Evolutionary conservation across 1,284 basidiomycete genomes (phyloP).

Genomic region (Flammula alnicola): DNA sequence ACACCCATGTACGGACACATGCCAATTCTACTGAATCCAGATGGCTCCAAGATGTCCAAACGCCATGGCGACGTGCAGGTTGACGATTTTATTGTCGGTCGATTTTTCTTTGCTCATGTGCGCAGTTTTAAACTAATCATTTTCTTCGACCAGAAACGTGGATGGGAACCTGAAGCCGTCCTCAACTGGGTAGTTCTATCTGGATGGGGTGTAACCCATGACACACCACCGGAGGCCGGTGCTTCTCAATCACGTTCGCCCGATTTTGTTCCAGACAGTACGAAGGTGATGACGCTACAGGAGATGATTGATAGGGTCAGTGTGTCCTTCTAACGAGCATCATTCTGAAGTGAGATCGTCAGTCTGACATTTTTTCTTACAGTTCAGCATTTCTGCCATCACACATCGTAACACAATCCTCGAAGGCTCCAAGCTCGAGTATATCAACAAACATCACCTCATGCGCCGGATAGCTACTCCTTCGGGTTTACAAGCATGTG

Average conservation of each 20-base stretch:
- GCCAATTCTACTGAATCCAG: slow-evolving; percentile 87
- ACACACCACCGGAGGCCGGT: slow-evolving; percentile 24
- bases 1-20: slow-evolving; percentile 91
- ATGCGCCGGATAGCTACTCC: slow-evolving; percentile 49
- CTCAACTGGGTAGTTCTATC: slow-evolving; percentile 94
- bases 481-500: slow-evolving; percentile 50
- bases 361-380: background rate
- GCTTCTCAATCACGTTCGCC: slow-evolving; percentile 17
- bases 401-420: slow-evolving; percentile 80
- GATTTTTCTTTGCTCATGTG: too few relatives aligned
- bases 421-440: slow-evolving; percentile 73
- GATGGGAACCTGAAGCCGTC: slow-evolving; percentile 91
- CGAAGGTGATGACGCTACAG: slow-evolving; percentile 63
- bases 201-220: slow-evolving; percentile 81
- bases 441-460: slow-evolving; percentile 81
- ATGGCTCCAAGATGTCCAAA: slow-evolving; percentile 96
- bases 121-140: too few relatives aligned
- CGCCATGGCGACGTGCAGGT: slow-evolving; percentile 90
- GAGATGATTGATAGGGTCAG: slow-evolving; percentile 67
- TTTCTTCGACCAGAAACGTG: slow-evolving; percentile 55
- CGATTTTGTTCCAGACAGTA: slow-evolving; percentile 62
- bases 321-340: background rate
- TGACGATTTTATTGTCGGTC: slow-evolving; percentile 79
- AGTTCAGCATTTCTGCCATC: slow-evolving; percentile 75
- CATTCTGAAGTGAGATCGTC: background rate